Evolutionary conservation across 345 rosid genomes (phyloP).

Genomic region (Linum usitatissimum): DNA sequence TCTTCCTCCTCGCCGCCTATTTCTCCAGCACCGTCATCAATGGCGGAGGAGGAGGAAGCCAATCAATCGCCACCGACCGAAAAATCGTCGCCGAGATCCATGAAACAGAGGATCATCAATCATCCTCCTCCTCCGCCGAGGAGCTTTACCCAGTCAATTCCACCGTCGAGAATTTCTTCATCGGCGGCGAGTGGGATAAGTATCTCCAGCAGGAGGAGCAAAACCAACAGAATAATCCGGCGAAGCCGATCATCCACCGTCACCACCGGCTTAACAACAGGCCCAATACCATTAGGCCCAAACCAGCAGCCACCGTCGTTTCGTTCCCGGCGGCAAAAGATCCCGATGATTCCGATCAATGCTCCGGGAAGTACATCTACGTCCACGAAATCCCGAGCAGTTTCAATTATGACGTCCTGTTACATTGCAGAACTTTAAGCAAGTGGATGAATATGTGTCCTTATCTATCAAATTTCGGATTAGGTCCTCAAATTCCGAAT

Average conservation of each 20-base stretch:
- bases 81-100: background rate
- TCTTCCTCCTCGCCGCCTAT: slow-evolving; percentile 35
- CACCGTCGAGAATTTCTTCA: slow-evolving; percentile 13
- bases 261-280: too few species aligned
- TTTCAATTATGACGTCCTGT: slow-evolving; percentile 59
- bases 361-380: slow-evolving; percentile 43
- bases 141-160: slow-evolving; percentile 11
- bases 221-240: too few species aligned
- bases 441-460: slow-evolving; percentile 58
- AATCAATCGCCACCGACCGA: background rate
- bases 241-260: too few species aligned
- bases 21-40: slow-evolving; percentile 23
- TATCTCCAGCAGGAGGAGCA: slow-evolving; percentile 6
- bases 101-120: slow-evolving; percentile 12
- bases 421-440: slow-evolving; percentile 45
- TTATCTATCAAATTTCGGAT: slow-evolving; percentile 38
- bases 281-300: too few species aligned
- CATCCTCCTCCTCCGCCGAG: slow-evolving; percentile 1
- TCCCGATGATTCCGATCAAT: slow-evolving; percentile 26
- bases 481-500: slow-evolving; percentile 41
- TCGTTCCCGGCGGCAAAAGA: too few species aligned
- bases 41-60: slow-evolving; percentile 8
- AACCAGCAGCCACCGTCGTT: too few species aligned
- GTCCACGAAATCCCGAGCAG: slow-evolving; percentile 43
- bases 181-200: slow-evolving; percentile 16